Base-by-base conservation (phyloP, 441 rosid species). In the Pelargonium citronellum region DNA sequence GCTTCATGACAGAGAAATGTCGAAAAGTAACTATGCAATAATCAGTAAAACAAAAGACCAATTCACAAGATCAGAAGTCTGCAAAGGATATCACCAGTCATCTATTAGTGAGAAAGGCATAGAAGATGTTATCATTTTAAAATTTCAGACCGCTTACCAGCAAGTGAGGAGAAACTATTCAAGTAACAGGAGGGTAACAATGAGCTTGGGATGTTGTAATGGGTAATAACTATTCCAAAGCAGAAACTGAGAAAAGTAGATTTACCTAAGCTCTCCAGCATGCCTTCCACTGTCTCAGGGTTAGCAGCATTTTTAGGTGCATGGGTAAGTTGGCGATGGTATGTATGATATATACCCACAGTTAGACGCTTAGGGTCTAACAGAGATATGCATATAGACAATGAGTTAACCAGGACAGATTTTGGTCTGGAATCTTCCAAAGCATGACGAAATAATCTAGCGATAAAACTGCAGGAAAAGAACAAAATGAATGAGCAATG, bases 361-460 rank as follows among this genome's bases (percentile, higher is more conserved):
- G 87, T 82, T 74, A 76, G 86, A 83, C 95, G 86, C 83, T 86
- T 91, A 22, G 97, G 96, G 78, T 94, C 99, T 82, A 94, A 81
- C 80, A 94, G 75, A 61, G 95, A 89, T 83, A 94, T 94, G 84
- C 94, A 90, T 75, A 94, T 83, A 74, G 95, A 88, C 78, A 94
- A 79, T 19, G 90, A 91, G 79, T 90, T 90, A 69, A 94, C 96
- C 77, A 94, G 85, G 70, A 85, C 99, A 72, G 99, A 89, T 75
- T 86, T 91, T 8, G 99, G 97, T 63, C 95, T 84, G 67, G 90
- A 86, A 73, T 85, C 87, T 85, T 94, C 96, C 82, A 91, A 85
- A 71, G 96, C 90, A 78, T 89, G 91, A 68, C 81, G 79, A 79
- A 90, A 89, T 79, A 94, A 80, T 80, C 96, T 90, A 73, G 91